Base-by-base conservation (phyloP, 2,329 filamentous ascomycete species). In the Cladorrhinum sp. region DNA sequence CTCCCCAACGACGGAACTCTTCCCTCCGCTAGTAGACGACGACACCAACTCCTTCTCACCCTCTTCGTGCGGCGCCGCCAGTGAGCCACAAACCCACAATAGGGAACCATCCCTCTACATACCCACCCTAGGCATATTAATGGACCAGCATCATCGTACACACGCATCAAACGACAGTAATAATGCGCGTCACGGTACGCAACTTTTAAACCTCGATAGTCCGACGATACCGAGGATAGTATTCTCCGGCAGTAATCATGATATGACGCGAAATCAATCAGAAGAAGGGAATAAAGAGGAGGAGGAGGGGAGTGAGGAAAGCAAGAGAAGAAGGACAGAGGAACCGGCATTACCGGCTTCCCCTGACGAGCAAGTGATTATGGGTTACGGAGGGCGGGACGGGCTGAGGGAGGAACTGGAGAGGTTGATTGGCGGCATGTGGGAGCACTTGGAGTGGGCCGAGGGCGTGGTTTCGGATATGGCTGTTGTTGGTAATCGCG, bases 341-440 rank as follows among this genome's bases (percentile, higher is more conserved):
- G 12, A 12, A n/a, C 53, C 53, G n/a, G 38, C 10, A 12, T 23
- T 27, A 7, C 51, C 51, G 2, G 24, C 23, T 22, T 36, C 53
- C 5, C 53, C 53, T n/a, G 32, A 20, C 8, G 53, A 55, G 13
- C 36, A 55, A 7, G 53, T 48, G 3, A n/a, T 55, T 22, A 3
- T 48, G 32, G 53, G 36, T 7, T 25, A 48, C 12, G 53, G 36
- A 27, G 53, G 36, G 1, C 24, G 20, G 20, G 53, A 55, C 3
- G 36, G 10, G 16, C 7, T 55, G 22, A 48, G 53, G 53, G 32
- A 55, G 6, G 36, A 48, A 22, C 22, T 55, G 53, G 53, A 55
- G 36, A 55, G 53, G 36, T 25, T 55, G 53, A 45, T 49, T 48
- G 53, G 53, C 16, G 36, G 29, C 2, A 55, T 55, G 53, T 55